phyloP scores from a whole-genome alignment of 208 protist genomes.

The Angomonas ambiguus region DNA sequence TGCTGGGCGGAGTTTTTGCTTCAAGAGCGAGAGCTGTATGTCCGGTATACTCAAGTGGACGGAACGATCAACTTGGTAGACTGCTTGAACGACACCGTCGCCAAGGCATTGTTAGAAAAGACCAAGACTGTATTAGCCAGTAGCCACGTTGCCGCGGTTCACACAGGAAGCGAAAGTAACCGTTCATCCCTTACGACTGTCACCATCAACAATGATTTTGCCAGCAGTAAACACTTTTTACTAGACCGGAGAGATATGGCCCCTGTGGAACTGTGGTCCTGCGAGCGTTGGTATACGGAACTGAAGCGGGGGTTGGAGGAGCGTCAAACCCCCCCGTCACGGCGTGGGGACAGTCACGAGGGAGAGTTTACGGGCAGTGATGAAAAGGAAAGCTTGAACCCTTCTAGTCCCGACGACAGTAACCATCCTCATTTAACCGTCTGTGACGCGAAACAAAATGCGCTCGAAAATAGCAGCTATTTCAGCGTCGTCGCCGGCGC shows the following conservation, averaged over 20 bases:
- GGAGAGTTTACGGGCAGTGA: neutral
- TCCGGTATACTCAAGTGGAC: neutral
- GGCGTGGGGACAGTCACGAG: neutral
- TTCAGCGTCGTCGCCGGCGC: neutral
- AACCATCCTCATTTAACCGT: neutral
- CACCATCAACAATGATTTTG: neutral
- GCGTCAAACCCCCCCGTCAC: neutral
- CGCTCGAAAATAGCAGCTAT: neutral
- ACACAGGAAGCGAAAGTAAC: neutral
- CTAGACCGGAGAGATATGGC: neutral
- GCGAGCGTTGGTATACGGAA: neutral
- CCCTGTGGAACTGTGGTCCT: neutral
- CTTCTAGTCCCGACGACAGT: neutral
- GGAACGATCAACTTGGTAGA: neutral
- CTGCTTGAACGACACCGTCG: neutral
- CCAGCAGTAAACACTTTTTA: constrained; percentile 1
- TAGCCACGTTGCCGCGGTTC: neutral
- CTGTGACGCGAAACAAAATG: neutral
- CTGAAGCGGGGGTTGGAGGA: neutral
- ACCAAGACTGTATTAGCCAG: neutral
- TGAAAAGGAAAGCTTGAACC: neutral
- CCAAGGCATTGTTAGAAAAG: neutral
- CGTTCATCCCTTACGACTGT: neutral
- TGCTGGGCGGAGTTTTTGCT: neutral
- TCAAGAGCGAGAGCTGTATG: neutral